Evolutionary conservation across 208 protist genomes (phyloP).

Genomic region (Trichomonas tenax): DNA sequence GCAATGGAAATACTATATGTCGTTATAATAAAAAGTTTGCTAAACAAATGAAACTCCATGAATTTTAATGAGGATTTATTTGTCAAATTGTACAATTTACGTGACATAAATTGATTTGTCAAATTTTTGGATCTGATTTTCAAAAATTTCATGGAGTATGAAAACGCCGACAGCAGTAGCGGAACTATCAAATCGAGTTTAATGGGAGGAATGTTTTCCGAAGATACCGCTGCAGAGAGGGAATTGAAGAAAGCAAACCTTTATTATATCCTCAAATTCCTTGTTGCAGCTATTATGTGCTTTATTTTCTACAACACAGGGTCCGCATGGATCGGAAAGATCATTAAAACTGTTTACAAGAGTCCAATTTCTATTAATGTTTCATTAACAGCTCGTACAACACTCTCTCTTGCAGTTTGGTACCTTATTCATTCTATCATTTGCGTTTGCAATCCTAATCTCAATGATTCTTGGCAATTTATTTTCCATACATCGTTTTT

Average conservation of each 20-base stretch:
- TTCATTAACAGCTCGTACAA: not conserved
- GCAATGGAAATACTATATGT: too few relatives aligned
- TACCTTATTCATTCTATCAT: not conserved
- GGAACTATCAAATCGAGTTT: too few relatives aligned
- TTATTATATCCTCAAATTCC: not conserved
- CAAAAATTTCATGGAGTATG: too few relatives aligned
- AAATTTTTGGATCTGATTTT: too few relatives aligned
- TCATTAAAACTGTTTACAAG: not conserved
- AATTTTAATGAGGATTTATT: too few relatives aligned
- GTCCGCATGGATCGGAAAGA: not conserved
- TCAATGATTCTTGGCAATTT: not conserved
- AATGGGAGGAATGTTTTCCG: too few relatives aligned
- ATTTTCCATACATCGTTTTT: not conserved
- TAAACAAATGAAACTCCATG: too few relatives aligned
- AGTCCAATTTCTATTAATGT: not conserved
- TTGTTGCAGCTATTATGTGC: not conserved
- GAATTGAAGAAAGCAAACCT: not conserved
- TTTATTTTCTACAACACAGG: slow-evolving; percentile 18
- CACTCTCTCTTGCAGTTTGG: not conserved
- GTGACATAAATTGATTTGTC: too few relatives aligned
- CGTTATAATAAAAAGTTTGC: too few relatives aligned
- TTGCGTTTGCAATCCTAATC: not conserved
- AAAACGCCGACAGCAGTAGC: too few relatives aligned
- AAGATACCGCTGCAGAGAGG: not conserved
- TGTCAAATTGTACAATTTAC: too few relatives aligned